Base-by-base conservation (phyloP, 1,139 yeast genomes). In the Suhomyces bokatorum region DNA sequence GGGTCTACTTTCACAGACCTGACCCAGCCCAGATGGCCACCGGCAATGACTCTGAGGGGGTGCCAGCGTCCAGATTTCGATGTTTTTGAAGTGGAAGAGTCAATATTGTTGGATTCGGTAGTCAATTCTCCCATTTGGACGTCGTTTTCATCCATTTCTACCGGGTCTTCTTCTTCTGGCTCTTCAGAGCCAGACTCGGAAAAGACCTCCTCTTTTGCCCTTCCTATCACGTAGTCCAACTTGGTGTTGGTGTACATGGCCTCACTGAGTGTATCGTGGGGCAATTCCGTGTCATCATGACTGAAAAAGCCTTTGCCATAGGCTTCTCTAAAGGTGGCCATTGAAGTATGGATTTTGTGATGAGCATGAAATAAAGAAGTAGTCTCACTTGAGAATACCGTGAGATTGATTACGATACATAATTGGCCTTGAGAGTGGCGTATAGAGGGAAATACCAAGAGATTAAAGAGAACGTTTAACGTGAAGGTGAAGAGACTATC, bases 1-100 rank as follows among this genome's bases (percentile, higher is more conserved):
- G 96, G 96, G 49, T 93, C 99, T 8, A 88, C 78, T 8, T 85
- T 76, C 2, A 90, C 72, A 22, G 89, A 75, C 37, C 96, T 74
- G 1, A 95, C 91, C 95, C 98, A 91, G 0, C 99, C 99, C 37
- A 79, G 76, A 60, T 95, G 99, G 3, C 98, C 99, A 2, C 76
- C 75, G 0, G 88, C 83, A 2, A 93, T 75, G 2, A 93, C 90
- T 45, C 88, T 72, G 60, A 73, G 73, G 4, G 89, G 73, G 53
- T 80, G 78, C 95, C 96, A 90, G 3, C 29, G 22, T 3, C 13
- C 14, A 8, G 13, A 9, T 29, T 13, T 11, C 16, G 22, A 8
- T 4, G 6, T 16, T 2, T 27, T 7, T 30, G 32, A 3, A n/a
- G n/a, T 26, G 6, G 3, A 3, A 4, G 29, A 11, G n/a, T 10